Conservation (phyloP, 768 basidiomycete species). For the Suillus hirtellus region DNA sequence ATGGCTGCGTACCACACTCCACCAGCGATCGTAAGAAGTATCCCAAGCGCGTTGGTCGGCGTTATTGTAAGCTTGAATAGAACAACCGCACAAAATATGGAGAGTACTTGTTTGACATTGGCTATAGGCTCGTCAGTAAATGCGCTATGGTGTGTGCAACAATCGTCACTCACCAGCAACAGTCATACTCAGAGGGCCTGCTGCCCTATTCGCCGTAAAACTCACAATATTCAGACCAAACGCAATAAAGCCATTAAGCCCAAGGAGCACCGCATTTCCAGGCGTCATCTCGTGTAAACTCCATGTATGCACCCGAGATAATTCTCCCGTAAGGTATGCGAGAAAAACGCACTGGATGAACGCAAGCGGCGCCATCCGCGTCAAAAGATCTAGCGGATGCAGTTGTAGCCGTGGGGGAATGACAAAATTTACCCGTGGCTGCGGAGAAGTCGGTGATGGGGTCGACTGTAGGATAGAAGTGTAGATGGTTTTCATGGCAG, state of each 20-base stretch:
- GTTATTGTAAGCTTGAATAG: slow-evolving; percentile 86
- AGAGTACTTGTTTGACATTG: slow-evolving; percentile 93
- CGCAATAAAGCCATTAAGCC: slow-evolving; percentile 83
- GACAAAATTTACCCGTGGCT: slow-evolving; percentile 23
- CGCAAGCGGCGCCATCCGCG: slow-evolving; percentile 89
- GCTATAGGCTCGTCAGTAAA: slow-evolving; percentile 41
- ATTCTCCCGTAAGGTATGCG: slow-evolving; percentile 80
- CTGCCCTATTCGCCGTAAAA: slow-evolving; percentile 93
- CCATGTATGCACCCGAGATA: slow-evolving; percentile 57
- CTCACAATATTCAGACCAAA: slow-evolving; percentile 93
- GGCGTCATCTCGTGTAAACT: slow-evolving; percentile 40
- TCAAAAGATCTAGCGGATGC: slow-evolving; percentile 84
- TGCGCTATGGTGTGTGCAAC: neutral
- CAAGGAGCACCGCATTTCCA: slow-evolving; percentile 51
- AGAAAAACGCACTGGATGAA: slow-evolving; percentile 83
- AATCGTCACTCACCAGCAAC: slow-evolving; percentile 67
- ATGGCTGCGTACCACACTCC: slow-evolving; percentile 80
- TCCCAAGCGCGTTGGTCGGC: slow-evolving; percentile 77
- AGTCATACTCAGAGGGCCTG: slow-evolving; percentile 88
- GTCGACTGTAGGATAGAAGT: slow-evolving; percentile 79
- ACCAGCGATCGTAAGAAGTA: slow-evolving; percentile 79
- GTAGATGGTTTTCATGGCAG: slow-evolving; percentile 90
- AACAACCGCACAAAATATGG: slow-evolving; percentile 78
- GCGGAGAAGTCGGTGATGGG: slow-evolving; percentile 20
- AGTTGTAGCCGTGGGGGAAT: slow-evolving; percentile 41